Percentiles rank a stretch among this genome's conserved stretches.
Conservation (phyloP, 2,329 filamentous ascomycete genomes). For the Penicillium sp. region DNA sequence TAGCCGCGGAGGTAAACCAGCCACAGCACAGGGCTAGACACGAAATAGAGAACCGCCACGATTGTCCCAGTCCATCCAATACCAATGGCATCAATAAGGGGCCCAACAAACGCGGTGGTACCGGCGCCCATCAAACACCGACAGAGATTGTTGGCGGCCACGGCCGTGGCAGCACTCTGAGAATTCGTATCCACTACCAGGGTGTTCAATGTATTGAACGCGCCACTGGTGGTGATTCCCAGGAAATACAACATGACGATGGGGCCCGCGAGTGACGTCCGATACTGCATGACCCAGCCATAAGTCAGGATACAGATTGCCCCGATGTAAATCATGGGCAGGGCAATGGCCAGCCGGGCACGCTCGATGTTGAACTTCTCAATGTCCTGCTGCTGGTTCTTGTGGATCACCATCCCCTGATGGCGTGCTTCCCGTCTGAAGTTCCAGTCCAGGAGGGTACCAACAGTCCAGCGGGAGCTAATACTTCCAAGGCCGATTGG, state of each 20-base stretch:
- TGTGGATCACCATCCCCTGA: constrained; percentile 47
- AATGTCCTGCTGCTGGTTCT: constrained; percentile 54
- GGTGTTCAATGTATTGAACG: constrained; percentile 46
- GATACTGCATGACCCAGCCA: constrained; percentile 42
- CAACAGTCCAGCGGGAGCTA: constrained; percentile 32
- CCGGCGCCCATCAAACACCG: constrained; percentile 29
- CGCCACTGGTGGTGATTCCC: constrained; percentile 34
- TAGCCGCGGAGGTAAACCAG: constrained; percentile 22
- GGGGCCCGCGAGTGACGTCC: constrained; percentile 35
- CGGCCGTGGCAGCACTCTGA: constrained; percentile 23
- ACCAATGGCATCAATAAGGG: constrained; percentile 27
- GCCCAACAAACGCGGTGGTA: constrained; percentile 21
- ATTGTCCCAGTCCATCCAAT: constrained; percentile 30
- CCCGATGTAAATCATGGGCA: constrained; percentile 34
- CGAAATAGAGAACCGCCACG: constrained; percentile 24
- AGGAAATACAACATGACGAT: constrained; percentile 39
- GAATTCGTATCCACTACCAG: constrained; percentile 46
- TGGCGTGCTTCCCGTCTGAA: constrained; percentile 62
- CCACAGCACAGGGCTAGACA: constrained; percentile 27
- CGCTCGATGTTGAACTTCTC: constrained; percentile 54
- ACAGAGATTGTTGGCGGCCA: constrained; percentile 27
- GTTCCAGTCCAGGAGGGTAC: constrained; percentile 66
- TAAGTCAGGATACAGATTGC: constrained; percentile 35
- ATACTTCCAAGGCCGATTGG: constrained; percentile 24
- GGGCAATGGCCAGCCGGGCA: constrained; percentile 36